Evolutionary conservation across 106 monocot species (phyloP).

Genomic region (Hemerocallis citrina): DNA sequence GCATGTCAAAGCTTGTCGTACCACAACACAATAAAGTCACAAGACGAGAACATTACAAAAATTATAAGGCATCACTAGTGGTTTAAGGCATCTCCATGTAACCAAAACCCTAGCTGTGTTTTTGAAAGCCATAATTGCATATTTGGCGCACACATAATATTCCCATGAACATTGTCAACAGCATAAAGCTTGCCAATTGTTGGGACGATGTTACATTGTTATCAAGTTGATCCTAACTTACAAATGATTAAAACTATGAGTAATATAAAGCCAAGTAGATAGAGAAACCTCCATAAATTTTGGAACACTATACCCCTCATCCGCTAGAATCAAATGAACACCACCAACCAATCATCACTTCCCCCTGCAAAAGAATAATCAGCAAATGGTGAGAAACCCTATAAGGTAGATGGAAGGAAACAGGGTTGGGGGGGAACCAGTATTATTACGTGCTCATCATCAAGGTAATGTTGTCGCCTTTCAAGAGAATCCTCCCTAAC

Average conservation of each 20-base stretch:
- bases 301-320: background rate
- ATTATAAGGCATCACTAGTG: background rate
- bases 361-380: slow-evolving; percentile 5
- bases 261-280: background rate
- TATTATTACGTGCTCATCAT: slow-evolving; percentile 73
- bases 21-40: background rate
- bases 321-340: background rate
- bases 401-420: background rate
- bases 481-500: slow-evolving; percentile 69
- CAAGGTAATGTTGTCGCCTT: slow-evolving; percentile 81
- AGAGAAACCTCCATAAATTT: background rate
- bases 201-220: background rate
- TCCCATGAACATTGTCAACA: background rate
- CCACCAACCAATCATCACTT: slow-evolving; percentile 4
- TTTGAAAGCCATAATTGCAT: background rate
- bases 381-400: background rate
- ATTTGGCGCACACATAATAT: background rate
- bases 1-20: slow-evolving; percentile 1
- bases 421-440: background rate
- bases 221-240: background rate
- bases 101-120: background rate
- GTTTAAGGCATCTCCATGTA: background rate
- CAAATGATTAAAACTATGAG: background rate
- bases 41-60: background rate
- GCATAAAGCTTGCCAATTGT: background rate